Conservation (phyloP, 2,329 filamentous ascomycete species). For the Fusarium brevicatenulatum region DNA sequence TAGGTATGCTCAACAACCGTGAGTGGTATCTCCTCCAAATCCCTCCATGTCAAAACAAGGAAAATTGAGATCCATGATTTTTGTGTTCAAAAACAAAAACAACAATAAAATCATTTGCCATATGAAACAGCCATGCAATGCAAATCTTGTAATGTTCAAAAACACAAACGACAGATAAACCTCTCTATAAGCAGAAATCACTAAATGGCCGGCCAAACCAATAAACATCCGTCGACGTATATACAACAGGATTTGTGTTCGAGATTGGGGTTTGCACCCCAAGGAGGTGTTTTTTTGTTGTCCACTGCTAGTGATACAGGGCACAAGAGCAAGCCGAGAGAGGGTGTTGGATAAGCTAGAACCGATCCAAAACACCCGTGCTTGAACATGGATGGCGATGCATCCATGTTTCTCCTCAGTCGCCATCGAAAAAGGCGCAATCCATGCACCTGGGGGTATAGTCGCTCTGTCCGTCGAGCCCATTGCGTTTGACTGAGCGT, state of each 20-base stretch:
- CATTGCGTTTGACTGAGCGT: conserved; percentile 7
- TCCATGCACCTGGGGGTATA: conserved; percentile 32
- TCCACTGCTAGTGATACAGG: conserved; percentile 38
- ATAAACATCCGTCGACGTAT: conserved; percentile 30
- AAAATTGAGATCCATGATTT: conserved; percentile 29
- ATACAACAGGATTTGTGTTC: conserved; percentile 35
- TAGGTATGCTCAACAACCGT: conserved; percentile 33
- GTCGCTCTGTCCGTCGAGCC: conserved; percentile 27
- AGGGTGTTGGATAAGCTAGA: conserved; percentile 9
- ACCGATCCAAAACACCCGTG: conserved; percentile 17
- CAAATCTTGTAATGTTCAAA: conserved; percentile 33
- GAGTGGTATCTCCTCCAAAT: conserved; percentile 38
- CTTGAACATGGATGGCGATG: conserved; percentile 18
- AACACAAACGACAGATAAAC: conserved; percentile 20
- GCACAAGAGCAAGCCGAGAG: conserved; percentile 28
- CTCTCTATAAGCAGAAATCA: conserved; percentile 31
- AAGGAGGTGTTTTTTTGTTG: conserved; percentile 36
- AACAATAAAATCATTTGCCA: conserved; percentile 12
- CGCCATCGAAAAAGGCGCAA: conserved; percentile 18
- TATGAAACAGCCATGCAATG: conserved; percentile 38
- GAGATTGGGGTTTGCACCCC: conserved; percentile 39
- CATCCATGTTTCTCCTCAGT: conserved; percentile 8
- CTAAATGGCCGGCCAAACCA: conserved; percentile 13
- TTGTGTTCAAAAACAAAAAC: not conserved
- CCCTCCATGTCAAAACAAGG: conserved; percentile 22